A percentile compares a stretch with the other conserved stretches of the same genome.
Conservation (phyloP, 345 rosid species). For the Lepidium didymum region DNA sequence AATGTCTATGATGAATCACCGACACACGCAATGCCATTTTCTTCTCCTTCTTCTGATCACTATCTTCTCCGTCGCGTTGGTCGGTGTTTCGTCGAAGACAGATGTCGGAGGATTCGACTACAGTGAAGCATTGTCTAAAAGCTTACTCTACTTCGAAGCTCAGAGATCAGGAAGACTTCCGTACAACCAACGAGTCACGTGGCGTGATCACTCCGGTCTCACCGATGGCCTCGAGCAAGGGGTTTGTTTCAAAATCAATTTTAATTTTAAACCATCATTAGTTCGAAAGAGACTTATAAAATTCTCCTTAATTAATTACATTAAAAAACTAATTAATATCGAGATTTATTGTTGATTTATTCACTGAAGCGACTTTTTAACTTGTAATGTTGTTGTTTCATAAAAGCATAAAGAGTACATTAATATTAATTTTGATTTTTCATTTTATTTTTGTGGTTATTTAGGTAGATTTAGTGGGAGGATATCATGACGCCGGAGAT, state of each 20-base stretch:
- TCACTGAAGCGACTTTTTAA: too few species aligned
- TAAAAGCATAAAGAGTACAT: too few species aligned
- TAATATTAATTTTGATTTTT: not conserved
- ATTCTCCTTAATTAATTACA: not conserved
- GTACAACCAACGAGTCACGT: constrained; percentile 68
- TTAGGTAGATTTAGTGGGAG: constrained; percentile 95
- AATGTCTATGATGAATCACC: constrained; percentile 5
- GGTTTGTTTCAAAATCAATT: constrained; percentile 33
- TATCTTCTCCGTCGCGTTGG: not conserved
- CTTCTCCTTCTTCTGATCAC: not conserved
- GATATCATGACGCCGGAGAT: constrained; percentile 94
- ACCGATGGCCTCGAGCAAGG: constrained; percentile 95
- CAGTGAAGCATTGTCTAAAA: constrained; percentile 67
- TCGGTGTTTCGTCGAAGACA: not conserved
- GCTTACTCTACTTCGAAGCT: constrained; percentile 89
- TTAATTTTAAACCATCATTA: not conserved
- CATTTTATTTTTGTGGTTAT: not conserved
- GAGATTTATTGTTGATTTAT: not conserved
- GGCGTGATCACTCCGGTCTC: constrained; percentile 96
- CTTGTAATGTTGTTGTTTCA: too few species aligned
- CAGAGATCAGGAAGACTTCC: constrained; percentile 93
- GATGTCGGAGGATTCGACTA: constrained; percentile 37
- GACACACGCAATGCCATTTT: not conserved
- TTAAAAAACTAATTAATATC: not conserved
- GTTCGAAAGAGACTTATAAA: not conserved